A percentile compares a stretch with the other conserved stretches of the same genome.
These are phyloP conservation scores for Tetrapisispora namnaoensis DNA, from an alignment of 805 yeast genomes.

Conservation along the genomic window DNA sequence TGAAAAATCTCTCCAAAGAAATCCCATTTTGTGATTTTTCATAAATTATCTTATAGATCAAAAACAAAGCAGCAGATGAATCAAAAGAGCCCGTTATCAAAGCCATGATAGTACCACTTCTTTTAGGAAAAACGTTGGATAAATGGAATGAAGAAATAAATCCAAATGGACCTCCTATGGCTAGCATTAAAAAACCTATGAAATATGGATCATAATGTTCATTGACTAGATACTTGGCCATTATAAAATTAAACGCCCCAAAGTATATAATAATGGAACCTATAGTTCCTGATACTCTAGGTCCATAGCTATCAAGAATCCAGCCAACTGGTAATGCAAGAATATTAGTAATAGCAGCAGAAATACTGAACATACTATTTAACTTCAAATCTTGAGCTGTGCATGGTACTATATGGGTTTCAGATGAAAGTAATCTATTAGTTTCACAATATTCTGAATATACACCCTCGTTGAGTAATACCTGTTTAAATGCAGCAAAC, in stretches of 20 bases:
- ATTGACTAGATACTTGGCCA: slow-evolving; percentile 3
- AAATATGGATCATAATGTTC: slow-evolving; percentile 52
- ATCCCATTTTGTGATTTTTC: slow-evolving; percentile 26
- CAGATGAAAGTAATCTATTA: slow-evolving; percentile 3
- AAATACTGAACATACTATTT: slow-evolving; percentile 73
- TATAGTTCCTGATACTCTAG: slow-evolving; percentile 63
- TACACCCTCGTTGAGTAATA: slow-evolving; percentile 66
- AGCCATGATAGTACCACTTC: slow-evolving; percentile 74
- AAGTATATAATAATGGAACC: slow-evolving; percentile 53
- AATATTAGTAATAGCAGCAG: slow-evolving; percentile 79
- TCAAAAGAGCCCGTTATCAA: slow-evolving; percentile 90
- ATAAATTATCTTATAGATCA: slow-evolving; percentile 60
- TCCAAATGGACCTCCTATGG: slow-evolving; percentile 90
- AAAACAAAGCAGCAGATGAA: slow-evolving; percentile 80
- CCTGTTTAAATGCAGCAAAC: slow-evolving; percentile 87
- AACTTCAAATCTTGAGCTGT: slow-evolving; percentile 72
- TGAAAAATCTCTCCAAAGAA: slow-evolving; percentile 51
- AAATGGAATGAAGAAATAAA: slow-evolving; percentile 85
- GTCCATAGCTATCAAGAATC: slow-evolving; percentile 71
- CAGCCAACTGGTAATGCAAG: slow-evolving; percentile 77
- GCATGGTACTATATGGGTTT: slow-evolving; percentile 34
- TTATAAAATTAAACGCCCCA: slow-evolving; percentile 38
- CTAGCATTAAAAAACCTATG: slow-evolving; percentile 63
- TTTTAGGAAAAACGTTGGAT: slow-evolving; percentile 75
- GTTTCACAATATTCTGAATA: slow-evolving; percentile 53